Evolutionary conservation across 2,329 filamentous ascomycete species (phyloP), one percentile per base, ranked within the genome.

Genomic region (Talaromyces sp.): DNA sequence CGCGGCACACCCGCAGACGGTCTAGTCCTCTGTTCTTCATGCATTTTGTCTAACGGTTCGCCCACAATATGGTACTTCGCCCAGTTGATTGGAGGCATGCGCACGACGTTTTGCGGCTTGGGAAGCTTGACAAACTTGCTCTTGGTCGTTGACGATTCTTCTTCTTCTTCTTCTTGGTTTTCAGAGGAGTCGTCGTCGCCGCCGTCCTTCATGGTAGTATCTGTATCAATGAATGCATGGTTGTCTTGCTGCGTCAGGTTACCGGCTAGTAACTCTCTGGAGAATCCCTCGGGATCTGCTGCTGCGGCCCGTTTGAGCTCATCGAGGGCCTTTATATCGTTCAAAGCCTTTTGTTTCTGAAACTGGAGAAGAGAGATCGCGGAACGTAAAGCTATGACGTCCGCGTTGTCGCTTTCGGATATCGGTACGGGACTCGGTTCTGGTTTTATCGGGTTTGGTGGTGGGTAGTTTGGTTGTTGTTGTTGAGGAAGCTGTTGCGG

Each of bases 31-130:
- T 97, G 91, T 68, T 96, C 89, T 53, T 85, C 82, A 70, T 97
- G 92, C 62, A 97, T 78, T 70, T 86, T 89, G 72, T 97, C 91
- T 36, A 97, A 79, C 1, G 89, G 84, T 60, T 89, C 87, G 51
- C 91, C 92, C 2, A 94, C 85, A n/a, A 97, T 81, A 65, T 90
- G 89, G 72, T 97, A 97, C 69, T 96, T 92, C 11, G 86, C 84
- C 93, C 93, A 97, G 77, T 97, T 96, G 68, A 97, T 87, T 8
- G 90, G 88, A 8, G 93, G 93, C 75, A 87, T 91, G 40, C 92
- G 86, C 25, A 95, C 87, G 0, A 97, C 78, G 64, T 89, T 89
- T 72, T 97, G 93, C 6, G 89, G 85, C 13, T 81, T 82, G 0
- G 92, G 92, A 13, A 97, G 82, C 17, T 76, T 76, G 2, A 83